Evolutionary conservation across 2,329 filamentous ascomycete species (phyloP).

Genomic region (Cercospora berteroae): DNA sequence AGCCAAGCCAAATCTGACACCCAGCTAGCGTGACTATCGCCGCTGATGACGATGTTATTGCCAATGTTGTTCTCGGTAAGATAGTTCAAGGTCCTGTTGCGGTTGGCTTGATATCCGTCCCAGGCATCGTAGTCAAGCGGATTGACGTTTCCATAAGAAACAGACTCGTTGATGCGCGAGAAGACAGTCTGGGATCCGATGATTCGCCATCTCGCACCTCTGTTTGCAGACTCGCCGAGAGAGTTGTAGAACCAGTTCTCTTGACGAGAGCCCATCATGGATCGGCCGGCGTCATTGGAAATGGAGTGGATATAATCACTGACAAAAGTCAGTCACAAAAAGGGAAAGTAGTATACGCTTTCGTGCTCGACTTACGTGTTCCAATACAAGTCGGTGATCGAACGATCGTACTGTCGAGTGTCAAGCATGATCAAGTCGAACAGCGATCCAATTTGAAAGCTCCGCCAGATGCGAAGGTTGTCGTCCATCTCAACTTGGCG

Average conservation of each 20-base stretch:
- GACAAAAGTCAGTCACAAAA: conserved; percentile 15
- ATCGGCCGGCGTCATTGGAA: conserved; percentile 64
- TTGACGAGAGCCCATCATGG: conserved; percentile 69
- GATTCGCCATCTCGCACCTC: conserved; percentile 68
- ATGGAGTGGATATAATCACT: conserved; percentile 50
- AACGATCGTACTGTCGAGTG: conserved; percentile 66
- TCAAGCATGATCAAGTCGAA: conserved; percentile 68
- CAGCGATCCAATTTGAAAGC: conserved; percentile 64
- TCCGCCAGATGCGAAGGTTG: conserved; percentile 66
- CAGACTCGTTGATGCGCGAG: conserved; percentile 54
- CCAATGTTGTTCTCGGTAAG: conserved; percentile 66
- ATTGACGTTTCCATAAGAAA: conserved; percentile 45
- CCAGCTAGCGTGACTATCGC: conserved; percentile 68
- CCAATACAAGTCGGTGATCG: conserved; percentile 56
- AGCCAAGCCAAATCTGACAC: conserved; percentile 48
- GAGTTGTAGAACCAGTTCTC: conserved; percentile 70
- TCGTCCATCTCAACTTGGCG: conserved; percentile 67
- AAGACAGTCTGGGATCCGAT: conserved; percentile 70
- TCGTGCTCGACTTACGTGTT: background rate
- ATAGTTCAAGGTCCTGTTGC: conserved; percentile 67
- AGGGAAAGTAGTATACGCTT: background rate
- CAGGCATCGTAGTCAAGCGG: conserved; percentile 57
- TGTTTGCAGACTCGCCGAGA: conserved; percentile 47
- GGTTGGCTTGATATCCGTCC: conserved; percentile 68
- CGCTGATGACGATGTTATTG: conserved; percentile 72